Evolutionary conservation across 768 basidiomycete species (phyloP).

Genomic region (Amanita jacksonii): DNA sequence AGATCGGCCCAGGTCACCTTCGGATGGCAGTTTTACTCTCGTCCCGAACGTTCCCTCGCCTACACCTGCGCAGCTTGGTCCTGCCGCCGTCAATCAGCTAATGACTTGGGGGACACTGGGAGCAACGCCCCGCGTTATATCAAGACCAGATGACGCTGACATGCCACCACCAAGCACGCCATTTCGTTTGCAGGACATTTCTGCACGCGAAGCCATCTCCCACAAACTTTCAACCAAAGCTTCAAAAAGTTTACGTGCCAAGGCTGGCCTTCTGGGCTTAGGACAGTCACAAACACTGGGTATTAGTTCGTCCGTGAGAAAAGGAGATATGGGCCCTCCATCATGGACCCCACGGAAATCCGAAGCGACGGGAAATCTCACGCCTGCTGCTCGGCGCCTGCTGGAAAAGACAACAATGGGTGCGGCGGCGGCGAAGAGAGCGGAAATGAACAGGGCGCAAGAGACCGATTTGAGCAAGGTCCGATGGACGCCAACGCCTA

Average conservation of each 20-base stretch:
- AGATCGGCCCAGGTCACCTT: slow-evolving; percentile 61
- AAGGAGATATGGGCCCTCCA: slow-evolving; percentile 71
- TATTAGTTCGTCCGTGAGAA: slow-evolving; percentile 24
- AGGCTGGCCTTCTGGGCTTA: slow-evolving; percentile 53
- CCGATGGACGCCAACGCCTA: slow-evolving; percentile 76
- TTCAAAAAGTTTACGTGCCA: slow-evolving; percentile 67
- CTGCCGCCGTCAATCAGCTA: slow-evolving; percentile 78
- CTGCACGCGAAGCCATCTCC: slow-evolving; percentile 74
- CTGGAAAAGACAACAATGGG: slow-evolving; percentile 66
- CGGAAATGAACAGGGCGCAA: slow-evolving; percentile 37
- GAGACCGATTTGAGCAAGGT: slow-evolving; percentile 57
- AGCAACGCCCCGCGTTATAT: slow-evolving; percentile 84
- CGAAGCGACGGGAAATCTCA: slow-evolving; percentile 65
- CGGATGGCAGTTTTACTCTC: slow-evolving; percentile 53
- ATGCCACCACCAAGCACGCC: slow-evolving; percentile 44
- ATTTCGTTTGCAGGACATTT: slow-evolving; percentile 71
- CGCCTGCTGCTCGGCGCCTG: slow-evolving; percentile 76
- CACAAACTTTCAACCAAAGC: slow-evolving; percentile 77
- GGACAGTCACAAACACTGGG: slow-evolving; percentile 25
- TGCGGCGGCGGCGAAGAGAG: slow-evolving; percentile 52
- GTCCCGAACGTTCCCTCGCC: slow-evolving; percentile 85
- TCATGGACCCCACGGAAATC: slow-evolving; percentile 69
- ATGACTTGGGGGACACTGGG: slow-evolving; percentile 97
- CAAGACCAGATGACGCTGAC: slow-evolving; percentile 47
- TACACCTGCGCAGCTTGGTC: slow-evolving; percentile 71